Evolutionary conservation across 164 flowering plant genomes (phyloP), one percentile per base, ranked within the genome.

Genomic region (Vitis cinerea): DNA sequence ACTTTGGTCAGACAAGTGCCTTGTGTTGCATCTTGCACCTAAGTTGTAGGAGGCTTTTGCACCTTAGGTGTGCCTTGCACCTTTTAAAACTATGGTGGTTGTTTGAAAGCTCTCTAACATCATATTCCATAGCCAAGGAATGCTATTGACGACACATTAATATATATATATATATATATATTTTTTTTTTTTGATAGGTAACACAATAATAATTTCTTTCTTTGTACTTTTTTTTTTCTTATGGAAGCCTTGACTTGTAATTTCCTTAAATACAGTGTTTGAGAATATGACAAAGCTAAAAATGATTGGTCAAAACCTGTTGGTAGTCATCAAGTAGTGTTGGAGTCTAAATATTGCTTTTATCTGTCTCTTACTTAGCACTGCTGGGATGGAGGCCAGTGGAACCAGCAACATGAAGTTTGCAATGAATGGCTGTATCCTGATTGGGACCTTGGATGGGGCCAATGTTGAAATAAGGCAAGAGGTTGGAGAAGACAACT

Each of bases 371-470:
- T 55, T 37, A 53, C 63, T 53, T 58, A 92, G 97, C 74, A 94
- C 98, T 78, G 98, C 98, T 74, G 98, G 98, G 69, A 94, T 94
- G 98, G 98, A 94, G 77, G 98, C 98, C 59, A 92, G 97, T 83
- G 98, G 97, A 78, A 94, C 98, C 61, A 94, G 98, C 81, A 94
- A 94, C 82, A 94, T 94, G 98, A 94, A 94, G 80, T 94, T 94
- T 85, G 76, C 95, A 51, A 94, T 94, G 98, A 94, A 94, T 63
- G 98, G 98, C 10, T 92, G 98, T 74, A 66, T 94, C 59, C 76
- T 87, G 73, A 94, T 94, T 78, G 98, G 98, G 61, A 94, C 98
- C 44, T 77, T 94, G 68, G 98, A 94, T 79, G 98, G 97, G 14
- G 98, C 98, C 71, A 94, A 94, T 77, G 98, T 94, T 73, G 97